A percentile compares a stretch with the other conserved stretches of the same genome.
phyloP scores from a whole-genome alignment of 495 filamentous ascomycete genomes.

The Xylaria sp. region DNA sequence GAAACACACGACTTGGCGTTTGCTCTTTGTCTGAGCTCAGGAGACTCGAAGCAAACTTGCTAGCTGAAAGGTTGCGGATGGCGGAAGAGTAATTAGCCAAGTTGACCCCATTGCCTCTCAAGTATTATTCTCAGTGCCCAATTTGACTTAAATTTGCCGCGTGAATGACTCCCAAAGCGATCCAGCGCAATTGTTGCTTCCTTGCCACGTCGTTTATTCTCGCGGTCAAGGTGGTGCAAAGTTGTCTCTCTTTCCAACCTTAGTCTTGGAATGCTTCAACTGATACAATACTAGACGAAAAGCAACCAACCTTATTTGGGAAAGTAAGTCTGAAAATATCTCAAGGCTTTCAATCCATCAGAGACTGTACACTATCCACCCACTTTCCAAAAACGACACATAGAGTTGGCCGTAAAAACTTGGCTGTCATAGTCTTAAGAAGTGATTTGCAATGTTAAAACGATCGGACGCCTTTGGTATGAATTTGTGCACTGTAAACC shows the following conservation, averaged over 20 bases:
- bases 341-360: not conserved
- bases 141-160: not conserved
- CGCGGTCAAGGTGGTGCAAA: not conserved
- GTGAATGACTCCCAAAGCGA: not conserved
- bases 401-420: not conserved
- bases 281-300: not conserved
- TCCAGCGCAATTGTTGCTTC: not conserved
- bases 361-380: too few species aligned
- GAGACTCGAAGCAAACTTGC: not conserved
- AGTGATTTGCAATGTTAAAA: not conserved
- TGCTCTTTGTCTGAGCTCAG: not conserved
- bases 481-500: not conserved
- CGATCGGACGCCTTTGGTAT: not conserved
- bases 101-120: not conserved
- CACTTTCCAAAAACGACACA: not conserved
- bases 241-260: slow-evolving; percentile 9
- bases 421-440: not conserved
- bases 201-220: not conserved
- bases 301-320: not conserved
- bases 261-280: not conserved
- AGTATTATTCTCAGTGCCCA: not conserved
- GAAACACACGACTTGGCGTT: not conserved
- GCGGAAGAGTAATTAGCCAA: not conserved
- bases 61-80: not conserved
- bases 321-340: not conserved